Evolutionary conservation across 805 yeast genomes (phyloP).

Genomic region (Candida multigemmis): DNA sequence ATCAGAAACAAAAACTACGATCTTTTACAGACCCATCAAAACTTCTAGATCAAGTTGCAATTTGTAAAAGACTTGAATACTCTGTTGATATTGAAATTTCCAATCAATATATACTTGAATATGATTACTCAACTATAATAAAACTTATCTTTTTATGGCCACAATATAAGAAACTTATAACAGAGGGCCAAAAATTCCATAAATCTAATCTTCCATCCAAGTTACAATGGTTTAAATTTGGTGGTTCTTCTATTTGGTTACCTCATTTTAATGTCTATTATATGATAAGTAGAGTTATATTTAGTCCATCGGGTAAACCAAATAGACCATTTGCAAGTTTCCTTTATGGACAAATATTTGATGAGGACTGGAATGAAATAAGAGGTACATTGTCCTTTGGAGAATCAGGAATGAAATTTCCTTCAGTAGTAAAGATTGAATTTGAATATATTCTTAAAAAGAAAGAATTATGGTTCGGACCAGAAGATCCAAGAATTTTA

Average conservation of each 20-base stretch:
- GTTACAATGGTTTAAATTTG: constrained; percentile 21
- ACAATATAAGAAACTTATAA: constrained; percentile 7
- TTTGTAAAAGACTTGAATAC: too few species aligned
- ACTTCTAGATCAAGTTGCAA: too few species aligned
- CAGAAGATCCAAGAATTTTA: constrained; percentile 43
- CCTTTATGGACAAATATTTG: constrained; percentile 11
- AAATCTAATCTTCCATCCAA: constrained; percentile 12
- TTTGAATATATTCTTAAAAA: constrained; percentile 6
- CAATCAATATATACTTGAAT: too few species aligned
- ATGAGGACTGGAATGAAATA: constrained; percentile 12
- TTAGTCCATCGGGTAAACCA: constrained; percentile 12
- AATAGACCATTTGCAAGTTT: constrained; percentile 18
- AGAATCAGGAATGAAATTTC: constrained; percentile 8
- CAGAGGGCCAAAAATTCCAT: constrained; percentile 7
- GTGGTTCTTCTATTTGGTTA: constrained; percentile 23
- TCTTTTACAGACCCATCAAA: too few species aligned
- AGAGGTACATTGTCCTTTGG: constrained; percentile 10
- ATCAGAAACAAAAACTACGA: too few species aligned
- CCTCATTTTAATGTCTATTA: constrained; percentile 21
- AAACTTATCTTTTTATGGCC: too few species aligned
- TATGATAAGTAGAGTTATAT: constrained; percentile 19
- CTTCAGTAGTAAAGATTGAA: constrained; percentile 9
- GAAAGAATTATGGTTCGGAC: constrained; percentile 12
- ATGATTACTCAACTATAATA: too few species aligned
- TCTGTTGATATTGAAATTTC: too few species aligned